phyloP scores from a whole-genome alignment of 305 asterid species.

The Fraxinus sp. region DNA sequence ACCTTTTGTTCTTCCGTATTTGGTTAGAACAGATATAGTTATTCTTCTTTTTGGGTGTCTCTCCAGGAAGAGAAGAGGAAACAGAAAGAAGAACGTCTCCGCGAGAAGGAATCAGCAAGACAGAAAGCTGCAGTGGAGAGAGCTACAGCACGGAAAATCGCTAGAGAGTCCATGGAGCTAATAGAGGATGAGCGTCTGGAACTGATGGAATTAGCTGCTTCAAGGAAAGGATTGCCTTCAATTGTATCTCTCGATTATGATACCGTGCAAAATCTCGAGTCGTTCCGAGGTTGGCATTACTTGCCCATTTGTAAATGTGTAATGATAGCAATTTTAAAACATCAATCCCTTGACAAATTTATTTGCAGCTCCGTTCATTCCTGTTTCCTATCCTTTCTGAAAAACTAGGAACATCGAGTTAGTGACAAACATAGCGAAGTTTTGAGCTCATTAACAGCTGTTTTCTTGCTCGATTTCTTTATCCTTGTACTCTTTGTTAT shows the following conservation, averaged over 20 bases:
- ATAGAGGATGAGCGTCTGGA: slow-evolving; percentile 99
- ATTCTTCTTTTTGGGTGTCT: slow-evolving; percentile 10
- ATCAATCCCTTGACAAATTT: not conserved
- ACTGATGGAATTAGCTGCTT: slow-evolving; percentile 94
- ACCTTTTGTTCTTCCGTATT: slow-evolving; percentile 7
- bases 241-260: slow-evolving; percentile 80
- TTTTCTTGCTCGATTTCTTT: slow-evolving; percentile 1
- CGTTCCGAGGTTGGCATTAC: slow-evolving; percentile 69
- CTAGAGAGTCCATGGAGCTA: slow-evolving; percentile 92
- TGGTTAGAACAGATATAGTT: slow-evolving; percentile 8
- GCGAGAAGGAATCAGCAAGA: slow-evolving; percentile 77
- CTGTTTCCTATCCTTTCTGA: slow-evolving; percentile 1
- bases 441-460: not conserved
- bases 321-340: not conserved
- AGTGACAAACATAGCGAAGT: not conserved
- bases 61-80: slow-evolving; percentile 79
- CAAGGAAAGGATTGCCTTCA: slow-evolving; percentile 82
- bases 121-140: slow-evolving; percentile 88
- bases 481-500: not conserved
- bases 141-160: slow-evolving; percentile 90
- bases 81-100: slow-evolving; percentile 84
- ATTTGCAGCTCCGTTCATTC: not conserved
- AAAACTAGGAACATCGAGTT: not conserved
- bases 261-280: slow-evolving; percentile 79
- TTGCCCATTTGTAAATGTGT: not conserved